phyloP scores from a whole-genome alignment of 495 filamentous ascomycete genomes.

The Mytilinidion resinicola region DNA sequence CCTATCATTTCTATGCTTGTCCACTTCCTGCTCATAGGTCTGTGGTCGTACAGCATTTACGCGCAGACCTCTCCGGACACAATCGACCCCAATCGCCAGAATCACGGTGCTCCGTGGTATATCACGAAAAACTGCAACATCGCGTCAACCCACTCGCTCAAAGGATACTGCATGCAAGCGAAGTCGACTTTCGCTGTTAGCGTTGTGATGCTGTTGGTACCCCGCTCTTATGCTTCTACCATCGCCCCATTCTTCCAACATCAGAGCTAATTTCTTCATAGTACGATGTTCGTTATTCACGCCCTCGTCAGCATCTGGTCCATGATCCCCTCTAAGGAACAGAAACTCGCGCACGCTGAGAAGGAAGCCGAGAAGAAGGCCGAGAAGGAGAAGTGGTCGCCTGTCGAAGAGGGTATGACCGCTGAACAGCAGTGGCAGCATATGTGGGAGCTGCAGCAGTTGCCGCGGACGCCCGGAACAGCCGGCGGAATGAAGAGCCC shows the following conservation, averaged over 20 bases:
- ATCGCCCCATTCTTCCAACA: neutral
- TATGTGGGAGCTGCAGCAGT: constrained; percentile 30
- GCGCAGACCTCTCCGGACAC: constrained; percentile 76
- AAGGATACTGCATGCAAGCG: constrained; percentile 69
- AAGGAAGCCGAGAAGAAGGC: constrained; percentile 23
- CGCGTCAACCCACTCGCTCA: constrained; percentile 47
- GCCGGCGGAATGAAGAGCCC: constrained; percentile 26
- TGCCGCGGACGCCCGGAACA: constrained; percentile 33
- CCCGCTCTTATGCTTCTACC: neutral
- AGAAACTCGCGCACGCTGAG: constrained; percentile 20
- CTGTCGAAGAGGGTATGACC: constrained; percentile 29
- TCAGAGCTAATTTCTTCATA: constrained; percentile 6
- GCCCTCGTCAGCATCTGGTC: constrained; percentile 32
- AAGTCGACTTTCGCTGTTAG: constrained; percentile 68
- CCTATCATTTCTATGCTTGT: constrained; percentile 59
- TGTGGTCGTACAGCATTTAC: constrained; percentile 62
- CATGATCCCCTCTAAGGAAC: constrained; percentile 28
- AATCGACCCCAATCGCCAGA: constrained; percentile 63
- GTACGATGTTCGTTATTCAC: constrained; percentile 31
- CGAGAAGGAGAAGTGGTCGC: constrained; percentile 30
- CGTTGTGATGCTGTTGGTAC: constrained; percentile 62
- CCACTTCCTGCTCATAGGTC: constrained; percentile 50
- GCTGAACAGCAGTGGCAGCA: constrained; percentile 38
- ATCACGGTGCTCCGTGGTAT: constrained; percentile 72
- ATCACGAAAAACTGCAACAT: constrained; percentile 70